Evolutionary conservation across 441 rosid genomes (phyloP), one percentile per base, ranked within the genome.

Genomic region (Viola pubescens): DNA sequence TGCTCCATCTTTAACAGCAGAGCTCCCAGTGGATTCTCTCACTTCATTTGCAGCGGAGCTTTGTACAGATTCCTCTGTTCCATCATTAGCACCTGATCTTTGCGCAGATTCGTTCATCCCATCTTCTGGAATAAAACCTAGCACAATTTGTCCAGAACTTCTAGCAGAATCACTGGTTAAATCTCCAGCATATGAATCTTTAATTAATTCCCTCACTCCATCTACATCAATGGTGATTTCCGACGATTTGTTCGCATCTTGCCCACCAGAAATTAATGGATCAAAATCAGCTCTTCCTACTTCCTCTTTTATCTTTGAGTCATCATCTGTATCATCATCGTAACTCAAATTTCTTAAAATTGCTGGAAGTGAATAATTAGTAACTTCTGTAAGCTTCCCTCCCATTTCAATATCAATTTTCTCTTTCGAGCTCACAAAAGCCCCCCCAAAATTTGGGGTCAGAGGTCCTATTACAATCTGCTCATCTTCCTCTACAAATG

Each of bases 321-420:
- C 69, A 68, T 81, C 88, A 12, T 82, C 95, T 1, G 80, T 72
- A 70, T 82, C 84, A 65, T 83, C 84, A 69, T 81, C 81, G 40
- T 81, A 80, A 61, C 88, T 84, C 73, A 88, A 76, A 68, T 83
- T 80, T 19, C 77, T 75, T 52, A 94, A 73, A 68, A 88, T 84
- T 74, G 85, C 94, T 60, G 95, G 97, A 67, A 94, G 82, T 42
- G 88, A 73, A 71, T 74, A 65, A 48, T 66, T 69, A 65, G 63
- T 54, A 19, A 79, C 85, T 50, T 79, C 94, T 49, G 65, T 63
- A 70, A 58, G 73, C 72, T 77, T 78, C 58, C 72, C 41, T 60
- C 95, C 91, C 85, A 82, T 83, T 75, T 90, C 95, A 19, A 83
- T 76, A 72, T 94, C 95, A 5, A 81, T 72, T 68, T 85, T 86